These are phyloP conservation scores for Petrea volubilis DNA, from an alignment of 257 asterid species.

Conservation along the genomic window DNA sequence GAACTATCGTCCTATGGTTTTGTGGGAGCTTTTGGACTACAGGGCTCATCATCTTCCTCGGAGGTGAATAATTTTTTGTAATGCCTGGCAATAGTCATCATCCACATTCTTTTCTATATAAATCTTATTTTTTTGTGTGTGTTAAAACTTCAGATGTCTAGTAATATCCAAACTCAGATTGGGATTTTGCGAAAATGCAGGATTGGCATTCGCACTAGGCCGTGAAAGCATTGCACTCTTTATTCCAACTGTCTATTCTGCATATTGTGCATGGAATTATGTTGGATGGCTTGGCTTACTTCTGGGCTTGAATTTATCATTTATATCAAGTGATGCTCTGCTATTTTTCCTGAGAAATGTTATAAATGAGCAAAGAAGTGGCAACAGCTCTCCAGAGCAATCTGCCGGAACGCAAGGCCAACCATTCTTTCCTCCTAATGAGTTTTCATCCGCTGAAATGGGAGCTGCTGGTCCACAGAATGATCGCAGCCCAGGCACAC, in stretches of 20 bases:
- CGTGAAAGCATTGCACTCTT: conserved; percentile 74
- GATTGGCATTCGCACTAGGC: conserved; percentile 50
- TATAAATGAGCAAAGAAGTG: conserved; percentile 58
- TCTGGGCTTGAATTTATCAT: conserved; percentile 75
- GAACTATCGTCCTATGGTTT: conserved; percentile 59
- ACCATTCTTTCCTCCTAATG: conserved; percentile 48
- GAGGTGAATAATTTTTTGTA: conserved; percentile 58
- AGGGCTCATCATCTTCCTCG: conserved; percentile 50
- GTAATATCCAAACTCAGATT: conserved; percentile 23
- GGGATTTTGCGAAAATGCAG: conserved; percentile 51
- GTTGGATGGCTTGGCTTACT: conserved; percentile 84
- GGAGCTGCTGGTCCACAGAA: conserved; percentile 38
- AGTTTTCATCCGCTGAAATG: conserved; percentile 43
- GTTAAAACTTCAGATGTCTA: too few relatives aligned
- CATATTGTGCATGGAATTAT: conserved; percentile 76
- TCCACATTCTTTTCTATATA: background rate
- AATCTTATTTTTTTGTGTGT: too few relatives aligned
- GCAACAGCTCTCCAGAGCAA: conserved; percentile 57
- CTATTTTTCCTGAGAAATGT: conserved; percentile 64
- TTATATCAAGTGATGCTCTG: conserved; percentile 82
- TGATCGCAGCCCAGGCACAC: conserved; percentile 63
- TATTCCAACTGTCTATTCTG: conserved; percentile 61
- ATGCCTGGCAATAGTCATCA: conserved; percentile 9
- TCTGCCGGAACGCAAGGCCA: conserved; percentile 59
- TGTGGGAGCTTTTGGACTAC: conserved; percentile 96